Percentiles rank a stretch among this genome's conserved stretches.
phyloP scores from a whole-genome alignment of 495 filamentous ascomycete species.

The Penicillium cosmopolitanum region DNA sequence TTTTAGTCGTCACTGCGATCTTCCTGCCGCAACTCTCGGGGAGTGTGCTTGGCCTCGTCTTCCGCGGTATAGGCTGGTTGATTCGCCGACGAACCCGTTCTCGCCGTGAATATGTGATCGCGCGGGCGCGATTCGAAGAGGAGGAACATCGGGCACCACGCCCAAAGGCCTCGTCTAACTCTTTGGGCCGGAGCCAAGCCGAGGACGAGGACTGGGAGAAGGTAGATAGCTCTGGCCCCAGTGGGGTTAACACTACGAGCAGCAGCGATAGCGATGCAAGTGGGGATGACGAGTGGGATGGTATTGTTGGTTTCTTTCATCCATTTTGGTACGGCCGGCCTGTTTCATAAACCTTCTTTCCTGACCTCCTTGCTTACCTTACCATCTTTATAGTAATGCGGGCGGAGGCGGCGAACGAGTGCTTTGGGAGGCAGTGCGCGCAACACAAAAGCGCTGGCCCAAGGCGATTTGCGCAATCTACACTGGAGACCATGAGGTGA shows the following conservation, averaged over 20 bases:
- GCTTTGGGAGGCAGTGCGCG: slow-evolving; percentile 91
- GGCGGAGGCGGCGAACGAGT: slow-evolving; percentile 96
- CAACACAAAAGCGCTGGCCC: slow-evolving; percentile 88
- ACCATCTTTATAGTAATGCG: slow-evolving; percentile 69
- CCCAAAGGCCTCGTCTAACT: slow-evolving; percentile 30
- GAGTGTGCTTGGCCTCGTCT: slow-evolving; percentile 38
- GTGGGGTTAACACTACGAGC: slow-evolving; percentile 55
- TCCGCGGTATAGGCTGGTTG: slow-evolving; percentile 62
- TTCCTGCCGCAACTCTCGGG: slow-evolving; percentile 44
- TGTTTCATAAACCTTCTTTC: slow-evolving; percentile 1
- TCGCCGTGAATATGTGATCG: slow-evolving; percentile 63
- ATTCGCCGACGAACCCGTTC: slow-evolving; percentile 68
- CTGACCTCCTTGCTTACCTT: slow-evolving; percentile 3
- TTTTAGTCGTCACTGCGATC: slow-evolving; percentile 40
- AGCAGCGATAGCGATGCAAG: slow-evolving; percentile 37
- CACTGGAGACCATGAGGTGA: slow-evolving; percentile 88
- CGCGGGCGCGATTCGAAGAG: slow-evolving; percentile 62
- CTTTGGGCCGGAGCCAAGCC: slow-evolving; percentile 25
- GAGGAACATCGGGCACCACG: slow-evolving; percentile 50
- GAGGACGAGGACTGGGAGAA: slow-evolving; percentile 79
- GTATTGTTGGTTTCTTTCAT: slow-evolving; percentile 93
- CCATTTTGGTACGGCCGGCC: slow-evolving; percentile 74
- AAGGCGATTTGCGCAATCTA: slow-evolving; percentile 88
- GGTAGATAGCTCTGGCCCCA: slow-evolving; percentile 60
- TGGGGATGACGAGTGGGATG: slow-evolving; percentile 64